Percentiles rank a stretch among this genome's conserved stretches.
Evolutionary conservation across 495 filamentous ascomycete species (phyloP).

Genomic region (Lasiosphaeria hispida): DNA sequence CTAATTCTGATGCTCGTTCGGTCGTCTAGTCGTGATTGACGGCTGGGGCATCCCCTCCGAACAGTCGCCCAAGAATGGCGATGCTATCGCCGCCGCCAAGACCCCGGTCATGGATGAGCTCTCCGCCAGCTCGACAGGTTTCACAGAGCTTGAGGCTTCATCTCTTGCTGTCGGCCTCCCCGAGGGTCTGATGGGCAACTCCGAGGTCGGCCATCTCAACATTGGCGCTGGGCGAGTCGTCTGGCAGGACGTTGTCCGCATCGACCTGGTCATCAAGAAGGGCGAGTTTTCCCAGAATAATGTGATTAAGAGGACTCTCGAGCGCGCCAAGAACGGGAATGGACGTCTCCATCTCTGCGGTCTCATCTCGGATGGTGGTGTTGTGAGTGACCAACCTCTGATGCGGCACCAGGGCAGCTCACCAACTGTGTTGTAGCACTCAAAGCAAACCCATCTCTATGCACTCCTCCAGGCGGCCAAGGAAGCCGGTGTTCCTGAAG

Average conservation of each 20-base stretch:
- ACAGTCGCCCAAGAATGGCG: conserved; percentile 75
- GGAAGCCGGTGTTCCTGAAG: conserved; percentile 77
- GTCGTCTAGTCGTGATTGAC: conserved; percentile 82
- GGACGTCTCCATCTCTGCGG: conserved; percentile 90
- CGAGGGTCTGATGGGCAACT: conserved; percentile 98
- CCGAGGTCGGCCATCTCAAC: conserved; percentile 96
- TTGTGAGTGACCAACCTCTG: conserved; percentile 48
- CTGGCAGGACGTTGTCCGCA: conserved; percentile 98
- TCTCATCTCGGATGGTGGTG: conserved; percentile 90
- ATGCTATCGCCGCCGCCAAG: conserved; percentile 89
- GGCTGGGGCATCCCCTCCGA: conserved; percentile 90
- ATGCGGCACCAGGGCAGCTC: background rate
- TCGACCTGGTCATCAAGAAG: conserved; percentile 93
- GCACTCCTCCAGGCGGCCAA: conserved; percentile 85
- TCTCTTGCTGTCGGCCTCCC: conserved; percentile 94
- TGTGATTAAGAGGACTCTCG: conserved; percentile 73
- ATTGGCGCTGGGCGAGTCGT: conserved; percentile 97
- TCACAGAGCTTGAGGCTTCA: conserved; percentile 83
- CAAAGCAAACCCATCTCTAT: conserved; percentile 89
- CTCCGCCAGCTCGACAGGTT: conserved; percentile 39
- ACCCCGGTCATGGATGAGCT: conserved; percentile 65
- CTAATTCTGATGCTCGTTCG: conserved; percentile 51
- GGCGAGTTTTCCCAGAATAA: conserved; percentile 74
- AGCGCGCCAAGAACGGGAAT: conserved; percentile 79
- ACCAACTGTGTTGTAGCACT: conserved; percentile 55